Percentiles rank a stretch among this genome's conserved stretches.
Evolutionary conservation across 305 asterid genomes (phyloP).

Genomic region (Fraxinus paxiana): DNA sequence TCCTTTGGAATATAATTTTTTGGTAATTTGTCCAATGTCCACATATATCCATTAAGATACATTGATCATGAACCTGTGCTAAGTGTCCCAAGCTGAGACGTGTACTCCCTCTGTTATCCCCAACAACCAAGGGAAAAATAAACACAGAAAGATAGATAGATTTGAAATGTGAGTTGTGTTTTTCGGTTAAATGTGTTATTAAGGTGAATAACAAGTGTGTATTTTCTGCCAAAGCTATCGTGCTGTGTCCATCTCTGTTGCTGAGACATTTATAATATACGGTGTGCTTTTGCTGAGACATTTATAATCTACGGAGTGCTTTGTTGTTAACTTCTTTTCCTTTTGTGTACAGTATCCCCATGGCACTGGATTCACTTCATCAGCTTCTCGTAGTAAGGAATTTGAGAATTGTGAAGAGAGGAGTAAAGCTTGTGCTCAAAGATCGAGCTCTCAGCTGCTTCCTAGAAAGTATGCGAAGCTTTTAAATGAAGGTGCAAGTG

Average conservation of each 20-base stretch:
- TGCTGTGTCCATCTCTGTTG: conserved; percentile 21
- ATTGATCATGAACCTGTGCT: conserved; percentile 8
- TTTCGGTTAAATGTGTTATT: background rate
- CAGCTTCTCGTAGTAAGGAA: conserved; percentile 37
- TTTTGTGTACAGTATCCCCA: conserved; percentile 28
- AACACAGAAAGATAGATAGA: background rate
- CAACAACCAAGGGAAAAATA: background rate
- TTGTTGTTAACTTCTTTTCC: conserved; percentile 5
- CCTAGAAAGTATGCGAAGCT: conserved; percentile 52
- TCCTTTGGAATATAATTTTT: conserved; percentile 5
- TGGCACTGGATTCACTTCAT: conserved; percentile 24
- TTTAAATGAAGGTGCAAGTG: conserved; percentile 37
- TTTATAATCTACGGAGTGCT: conserved; percentile 2
- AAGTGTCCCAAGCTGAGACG: background rate
- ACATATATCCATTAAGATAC: background rate
- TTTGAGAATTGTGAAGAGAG: conserved; percentile 35
- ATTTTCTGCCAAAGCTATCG: conserved; percentile 3
- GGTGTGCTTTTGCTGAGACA: conserved; percentile 11
- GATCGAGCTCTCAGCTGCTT: conserved; percentile 48
- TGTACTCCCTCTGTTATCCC: conserved; percentile 2
- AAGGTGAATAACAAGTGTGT: conserved; percentile 7
- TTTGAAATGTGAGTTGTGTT: conserved; percentile 6
- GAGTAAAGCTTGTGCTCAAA: conserved; percentile 43
- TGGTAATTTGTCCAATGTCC: background rate
- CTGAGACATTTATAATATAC: background rate